Base-by-base conservation (phyloP, 225 moss, liverwort and hornwort genomes). In the Climacium dendroides region DNA sequence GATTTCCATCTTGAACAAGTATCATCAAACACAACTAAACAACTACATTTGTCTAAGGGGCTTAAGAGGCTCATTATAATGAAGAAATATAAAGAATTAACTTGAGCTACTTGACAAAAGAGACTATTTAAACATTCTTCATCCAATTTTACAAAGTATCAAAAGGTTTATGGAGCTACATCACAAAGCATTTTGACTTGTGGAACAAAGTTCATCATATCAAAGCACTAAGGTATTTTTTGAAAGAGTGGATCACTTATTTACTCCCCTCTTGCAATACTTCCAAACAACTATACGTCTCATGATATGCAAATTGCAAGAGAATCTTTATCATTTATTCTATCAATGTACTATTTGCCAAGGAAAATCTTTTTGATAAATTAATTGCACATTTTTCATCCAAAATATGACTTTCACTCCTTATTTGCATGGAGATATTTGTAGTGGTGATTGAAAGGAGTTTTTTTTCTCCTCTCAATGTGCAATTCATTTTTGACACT, bases 261-360 rank as follows among this genome's bases (percentile, higher is more conserved):
- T 20, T 67, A n/a, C n/a, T n/a, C n/a, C n/a, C n/a, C n/a, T n/a
- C n/a, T n/a, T n/a, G n/a, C n/a, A n/a, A n/a, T n/a, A n/a, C 39
- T 67, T 67, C 8, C 69, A 69, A 69, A 69, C 66, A 66, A 66
- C n/a, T 11, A n/a, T 6, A 66, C 6, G 20, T 22, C n/a, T 66
- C 3, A 2, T 67, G 13, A 37, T 37, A 7, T 67, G 41, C 24
- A 70, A 25, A 70, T 24, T 37, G 13, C 3, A 15, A 41, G 39
- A 41, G 8, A 70, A 41, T 14, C 15, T 14, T 7, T 2, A 39
- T 41, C 25, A 41, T 70, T 25, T 35, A 5, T 25, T 70, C 9
- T 70, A 9, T 3, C 0, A 0, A 0, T 70, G 1, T 14, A 69
- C 13, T 69, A 37, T n/a, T n/a, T n/a, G 4, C 19, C 20, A 22